phyloP scores from a whole-genome alignment of 202 grass and related monocot species.

The Panicum hallii region DNA sequence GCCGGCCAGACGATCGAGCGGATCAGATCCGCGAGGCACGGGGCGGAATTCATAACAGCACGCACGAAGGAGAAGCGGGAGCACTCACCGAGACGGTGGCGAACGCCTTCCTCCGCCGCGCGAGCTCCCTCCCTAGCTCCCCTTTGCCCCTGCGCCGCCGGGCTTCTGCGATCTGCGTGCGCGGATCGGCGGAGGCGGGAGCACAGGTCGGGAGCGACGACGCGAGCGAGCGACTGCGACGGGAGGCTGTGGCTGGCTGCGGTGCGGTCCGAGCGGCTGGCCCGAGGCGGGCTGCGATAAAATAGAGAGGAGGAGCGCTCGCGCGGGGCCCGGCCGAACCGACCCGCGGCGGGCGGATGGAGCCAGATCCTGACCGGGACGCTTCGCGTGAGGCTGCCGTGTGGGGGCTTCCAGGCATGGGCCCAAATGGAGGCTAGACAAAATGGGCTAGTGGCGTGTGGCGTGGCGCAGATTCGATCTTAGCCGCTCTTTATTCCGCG shows the following conservation, averaged over 20 bases:
- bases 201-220: conserved; percentile 15
- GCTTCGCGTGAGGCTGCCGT: neutral
- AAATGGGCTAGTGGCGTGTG: neutral
- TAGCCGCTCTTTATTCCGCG: neutral
- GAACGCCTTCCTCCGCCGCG: neutral
- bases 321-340: conserved; percentile 32
- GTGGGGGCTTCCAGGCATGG: neutral
- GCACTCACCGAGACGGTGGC: conserved; percentile 41
- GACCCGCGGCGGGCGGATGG: neutral
- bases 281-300: neutral
- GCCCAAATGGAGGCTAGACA: neutral
- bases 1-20: neutral
- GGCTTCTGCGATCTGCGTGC: conserved; percentile 29
- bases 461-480: neutral
- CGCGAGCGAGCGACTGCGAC: neutral
- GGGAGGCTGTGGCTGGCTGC: conserved; percentile 10
- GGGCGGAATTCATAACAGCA: neutral
- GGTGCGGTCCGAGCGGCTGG: neutral
- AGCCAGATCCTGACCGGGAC: neutral
- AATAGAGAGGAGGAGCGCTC: neutral
- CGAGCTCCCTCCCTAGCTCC: neutral
- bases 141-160: neutral
- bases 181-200: conserved; percentile 27
- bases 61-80: neutral
- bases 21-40: conserved; percentile 44